These are phyloP conservation scores for Aspergillus sp. DNA, from an alignment of 2,329 filamentous ascomycete species.

Conservation along the genomic window DNA sequence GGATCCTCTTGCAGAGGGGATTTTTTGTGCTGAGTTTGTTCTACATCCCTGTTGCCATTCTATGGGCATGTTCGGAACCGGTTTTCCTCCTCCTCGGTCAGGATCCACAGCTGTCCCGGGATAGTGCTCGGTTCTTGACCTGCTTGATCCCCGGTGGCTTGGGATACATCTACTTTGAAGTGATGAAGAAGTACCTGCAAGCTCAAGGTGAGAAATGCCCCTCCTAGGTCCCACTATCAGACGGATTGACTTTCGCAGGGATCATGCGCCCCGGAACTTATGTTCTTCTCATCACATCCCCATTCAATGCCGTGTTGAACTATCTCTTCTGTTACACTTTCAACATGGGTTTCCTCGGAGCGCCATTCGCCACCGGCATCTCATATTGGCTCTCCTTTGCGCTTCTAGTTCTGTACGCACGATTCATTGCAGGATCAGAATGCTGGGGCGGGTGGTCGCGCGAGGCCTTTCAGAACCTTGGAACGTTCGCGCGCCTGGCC, in stretches of 20 bases:
- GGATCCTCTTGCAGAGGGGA: constrained; percentile 72
- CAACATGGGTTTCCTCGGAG: constrained; percentile 70
- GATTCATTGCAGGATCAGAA: constrained; percentile 66
- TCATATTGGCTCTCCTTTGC: constrained; percentile 83
- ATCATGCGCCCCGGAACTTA: constrained; percentile 66
- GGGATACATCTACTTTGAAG: constrained; percentile 85
- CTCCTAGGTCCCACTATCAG: neutral
- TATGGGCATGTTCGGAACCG: constrained; percentile 74
- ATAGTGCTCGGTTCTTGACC: constrained; percentile 70
- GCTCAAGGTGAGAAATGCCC: constrained; percentile 48
- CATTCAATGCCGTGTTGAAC: constrained; percentile 57
- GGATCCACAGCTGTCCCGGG: constrained; percentile 70
- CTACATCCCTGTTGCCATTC: constrained; percentile 67
- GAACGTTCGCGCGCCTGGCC: constrained; percentile 71
- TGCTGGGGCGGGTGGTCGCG: constrained; percentile 76
- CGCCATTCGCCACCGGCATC: constrained; percentile 76
- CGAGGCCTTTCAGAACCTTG: constrained; percentile 63
- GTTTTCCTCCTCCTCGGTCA: constrained; percentile 74
- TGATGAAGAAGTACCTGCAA: constrained; percentile 63
- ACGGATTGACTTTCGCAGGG: constrained; percentile 32
- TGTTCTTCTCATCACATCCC: constrained; percentile 59
- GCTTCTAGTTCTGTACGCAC: constrained; percentile 69
- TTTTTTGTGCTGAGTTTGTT: constrained; percentile 70
- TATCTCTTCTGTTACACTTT: constrained; percentile 72
- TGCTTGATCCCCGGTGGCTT: constrained; percentile 76